Percentiles rank a stretch among this genome's conserved stretches.
Evolutionary conservation across 106 monocot species (phyloP).

Genomic region (Agapanthus africanus): DNA sequence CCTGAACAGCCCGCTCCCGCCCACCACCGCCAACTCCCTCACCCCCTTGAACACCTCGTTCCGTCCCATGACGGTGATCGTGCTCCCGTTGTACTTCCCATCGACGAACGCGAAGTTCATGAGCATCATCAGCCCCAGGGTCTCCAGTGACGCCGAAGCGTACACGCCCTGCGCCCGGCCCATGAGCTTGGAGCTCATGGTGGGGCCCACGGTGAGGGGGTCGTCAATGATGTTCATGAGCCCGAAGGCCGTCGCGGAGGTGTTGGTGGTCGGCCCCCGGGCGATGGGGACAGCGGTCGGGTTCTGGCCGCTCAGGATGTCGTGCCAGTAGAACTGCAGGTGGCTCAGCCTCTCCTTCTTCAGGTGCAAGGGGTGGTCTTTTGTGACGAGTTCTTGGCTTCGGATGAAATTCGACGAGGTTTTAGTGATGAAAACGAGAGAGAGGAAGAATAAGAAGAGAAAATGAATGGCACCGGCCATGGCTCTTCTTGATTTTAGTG

Average conservation of each 20-base stretch:
- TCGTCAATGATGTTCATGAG: conserved; percentile 31
- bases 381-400: too few relatives aligned
- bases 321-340: too few relatives aligned
- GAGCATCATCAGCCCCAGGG: conserved; percentile 25
- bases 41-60: conserved; percentile 16
- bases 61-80: too few relatives aligned
- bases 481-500: too few relatives aligned
- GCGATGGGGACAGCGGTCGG: conserved; percentile 1
- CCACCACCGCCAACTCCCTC: conserved; percentile 48
- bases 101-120: too few relatives aligned
- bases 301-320: not conserved
- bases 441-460: too few relatives aligned
- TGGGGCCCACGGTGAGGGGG: conserved; percentile 31
- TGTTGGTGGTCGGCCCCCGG: not conserved
- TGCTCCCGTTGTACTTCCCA: too few relatives aligned
- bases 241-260: conserved; percentile 18
- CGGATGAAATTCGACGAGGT: too few relatives aligned
- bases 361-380: too few relatives aligned
- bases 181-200: conserved; percentile 9
- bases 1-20: conserved; percentile 40
- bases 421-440: too few relatives aligned
- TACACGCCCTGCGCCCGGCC: conserved; percentile 46
- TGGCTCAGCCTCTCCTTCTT: too few relatives aligned
- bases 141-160: conserved; percentile 15
- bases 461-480: too few relatives aligned